Conservation (phyloP, 202 grass and related monocot genomes). For the Bolboschoenoplectus hybrid region DNA sequence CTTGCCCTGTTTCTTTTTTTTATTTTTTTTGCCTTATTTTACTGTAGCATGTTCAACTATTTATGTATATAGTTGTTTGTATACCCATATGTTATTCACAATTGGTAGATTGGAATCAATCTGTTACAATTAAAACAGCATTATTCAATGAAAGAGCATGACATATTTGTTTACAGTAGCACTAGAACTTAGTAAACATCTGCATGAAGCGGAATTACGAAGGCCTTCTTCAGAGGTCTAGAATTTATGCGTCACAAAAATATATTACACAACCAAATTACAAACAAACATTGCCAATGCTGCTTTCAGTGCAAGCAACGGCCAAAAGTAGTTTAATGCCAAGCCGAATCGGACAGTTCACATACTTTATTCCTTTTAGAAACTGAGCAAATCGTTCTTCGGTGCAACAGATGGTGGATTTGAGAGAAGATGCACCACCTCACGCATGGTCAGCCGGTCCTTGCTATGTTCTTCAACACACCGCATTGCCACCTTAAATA, state of each 20-base stretch:
- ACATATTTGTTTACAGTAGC: neutral
- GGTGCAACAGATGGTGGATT: slow-evolving; percentile 43
- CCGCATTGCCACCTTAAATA: slow-evolving; percentile 75
- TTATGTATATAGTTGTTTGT: neutral
- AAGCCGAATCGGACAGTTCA: neutral
- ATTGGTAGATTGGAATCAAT: neutral
- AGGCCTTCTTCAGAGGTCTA: slow-evolving; percentile 20
- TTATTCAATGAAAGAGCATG: neutral
- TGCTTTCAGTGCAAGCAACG: neutral
- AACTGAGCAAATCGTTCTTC: slow-evolving; percentile 43
- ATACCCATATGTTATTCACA: neutral
- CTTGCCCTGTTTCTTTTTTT: neutral
- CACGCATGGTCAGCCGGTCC: slow-evolving; percentile 75
- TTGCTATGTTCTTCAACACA: slow-evolving; percentile 85
- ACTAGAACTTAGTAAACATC: slow-evolving; percentile 14
- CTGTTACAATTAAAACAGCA: neutral
- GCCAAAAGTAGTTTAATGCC: slow-evolving; percentile 2
- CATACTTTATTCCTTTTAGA: slow-evolving; percentile 32
- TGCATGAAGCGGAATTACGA: slow-evolving; percentile 16
- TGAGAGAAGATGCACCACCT: slow-evolving; percentile 83
- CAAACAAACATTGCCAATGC: slow-evolving; percentile 16
- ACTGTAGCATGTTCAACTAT: neutral
- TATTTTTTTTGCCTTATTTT: neutral
- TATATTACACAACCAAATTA: slow-evolving; percentile 32
- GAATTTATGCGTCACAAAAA: slow-evolving; percentile 26